Evolutionary conservation across 805 yeast genomes (phyloP).

Genomic region (Sugiyamaella chiloensis): DNA sequence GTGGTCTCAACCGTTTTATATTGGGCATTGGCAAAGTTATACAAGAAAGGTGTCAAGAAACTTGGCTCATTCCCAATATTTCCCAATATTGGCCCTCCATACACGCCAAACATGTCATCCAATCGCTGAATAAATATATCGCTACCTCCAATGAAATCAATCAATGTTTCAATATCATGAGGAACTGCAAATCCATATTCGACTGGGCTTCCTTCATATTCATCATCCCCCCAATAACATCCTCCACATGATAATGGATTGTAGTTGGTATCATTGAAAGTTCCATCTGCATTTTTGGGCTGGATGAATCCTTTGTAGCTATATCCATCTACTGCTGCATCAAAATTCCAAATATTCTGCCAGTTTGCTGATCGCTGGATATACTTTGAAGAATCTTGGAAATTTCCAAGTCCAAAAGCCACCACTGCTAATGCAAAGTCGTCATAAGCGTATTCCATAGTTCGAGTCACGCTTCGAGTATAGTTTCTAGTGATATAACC

Average conservation of each 20-base stretch:
- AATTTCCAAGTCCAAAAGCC: slow-evolving; percentile 33
- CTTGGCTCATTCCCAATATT: slow-evolving; percentile 41
- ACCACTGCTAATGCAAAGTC: slow-evolving; percentile 37
- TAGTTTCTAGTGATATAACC: slow-evolving; percentile 36
- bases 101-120: slow-evolving; percentile 38
- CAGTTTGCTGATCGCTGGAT: slow-evolving; percentile 36
- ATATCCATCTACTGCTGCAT: slow-evolving; percentile 29
- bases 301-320: slow-evolving; percentile 34
- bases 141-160: slow-evolving; percentile 31
- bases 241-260: slow-evolving; percentile 36
- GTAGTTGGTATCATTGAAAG: slow-evolving; percentile 30
- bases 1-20: slow-evolving; percentile 34
- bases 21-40: slow-evolving; percentile 34
- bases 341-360: slow-evolving; percentile 38
- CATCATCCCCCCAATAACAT: slow-evolving; percentile 30
- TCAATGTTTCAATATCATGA: slow-evolving; percentile 34
- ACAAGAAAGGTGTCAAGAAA: slow-evolving; percentile 37
- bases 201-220: slow-evolving; percentile 9
- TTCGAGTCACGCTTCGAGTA: slow-evolving; percentile 36
- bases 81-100: slow-evolving; percentile 25
- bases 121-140: slow-evolving; percentile 31
- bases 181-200: slow-evolving; percentile 37
- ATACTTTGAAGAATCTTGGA: slow-evolving; percentile 29
- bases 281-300: slow-evolving; percentile 34
- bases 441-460: slow-evolving; percentile 39